Evolutionary conservation across 768 basidiomycete genomes (phyloP).

Genomic region (Boletus coccyginus): DNA sequence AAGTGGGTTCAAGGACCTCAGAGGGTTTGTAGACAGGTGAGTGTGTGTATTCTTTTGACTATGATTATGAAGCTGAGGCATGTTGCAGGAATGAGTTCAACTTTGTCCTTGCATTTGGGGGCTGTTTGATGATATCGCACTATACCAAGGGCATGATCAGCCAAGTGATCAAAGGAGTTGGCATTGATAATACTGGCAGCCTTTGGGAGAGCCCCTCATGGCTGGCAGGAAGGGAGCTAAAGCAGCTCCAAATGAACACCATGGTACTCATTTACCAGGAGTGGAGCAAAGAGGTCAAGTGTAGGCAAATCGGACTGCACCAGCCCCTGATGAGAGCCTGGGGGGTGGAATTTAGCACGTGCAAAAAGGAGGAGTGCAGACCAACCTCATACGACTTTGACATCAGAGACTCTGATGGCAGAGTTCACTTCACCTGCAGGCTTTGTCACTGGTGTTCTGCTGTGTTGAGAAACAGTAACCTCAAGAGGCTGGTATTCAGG

Average conservation of each 20-base stretch:
- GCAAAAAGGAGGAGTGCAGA: background rate
- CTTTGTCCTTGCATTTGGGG: background rate
- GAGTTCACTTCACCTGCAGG: background rate
- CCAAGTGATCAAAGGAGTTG: background rate
- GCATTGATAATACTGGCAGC: background rate
- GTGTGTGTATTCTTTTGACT: no score
- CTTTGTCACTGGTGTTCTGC: background rate
- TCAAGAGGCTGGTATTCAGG: background rate
- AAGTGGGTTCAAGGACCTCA: background rate
- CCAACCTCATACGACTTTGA: background rate
- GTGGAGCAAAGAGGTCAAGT: fast-evolving
- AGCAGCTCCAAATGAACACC: background rate
- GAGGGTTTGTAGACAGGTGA: background rate
- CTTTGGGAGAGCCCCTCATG: background rate
- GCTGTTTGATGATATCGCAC: background rate
- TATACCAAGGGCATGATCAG: no score
- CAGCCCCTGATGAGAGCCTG: background rate
- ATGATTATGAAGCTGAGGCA: no score
- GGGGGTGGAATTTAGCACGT: background rate
- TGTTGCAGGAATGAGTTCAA: background rate
- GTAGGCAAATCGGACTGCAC: background rate
- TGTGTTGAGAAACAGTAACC: background rate
- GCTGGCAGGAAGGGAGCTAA: background rate
- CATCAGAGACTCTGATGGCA: background rate
- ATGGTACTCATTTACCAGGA: background rate